A percentile compares a stretch with the other conserved stretches of the same genome.
phyloP scores from a whole-genome alignment of 176 grass and related monocot species.

The Musa itinerans region DNA sequence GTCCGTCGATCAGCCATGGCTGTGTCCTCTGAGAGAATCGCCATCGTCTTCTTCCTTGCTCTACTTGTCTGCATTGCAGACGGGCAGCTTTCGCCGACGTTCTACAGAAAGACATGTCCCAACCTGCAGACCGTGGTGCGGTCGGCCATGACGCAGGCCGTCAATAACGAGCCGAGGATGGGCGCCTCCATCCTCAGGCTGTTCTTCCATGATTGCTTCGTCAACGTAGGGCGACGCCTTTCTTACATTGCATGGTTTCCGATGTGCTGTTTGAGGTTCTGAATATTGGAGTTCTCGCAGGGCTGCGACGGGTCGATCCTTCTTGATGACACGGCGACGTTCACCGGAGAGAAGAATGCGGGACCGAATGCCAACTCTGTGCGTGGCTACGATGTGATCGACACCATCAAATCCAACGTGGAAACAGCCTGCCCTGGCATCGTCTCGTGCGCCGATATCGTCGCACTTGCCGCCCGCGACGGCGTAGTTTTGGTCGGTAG shows the following conservation, averaged over 20 bases:
- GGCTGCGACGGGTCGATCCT: slow-evolving; percentile 78
- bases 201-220: slow-evolving; percentile 67
- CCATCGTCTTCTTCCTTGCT: slow-evolving; percentile 6
- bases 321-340: slow-evolving; percentile 39
- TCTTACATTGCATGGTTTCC: neutral
- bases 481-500: slow-evolving; percentile 6
- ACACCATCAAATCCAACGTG: slow-evolving; percentile 60
- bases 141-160: slow-evolving; percentile 40
- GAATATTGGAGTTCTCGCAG: slow-evolving; percentile 2
- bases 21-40: neutral
- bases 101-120: slow-evolving; percentile 49
- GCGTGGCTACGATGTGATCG: slow-evolving; percentile 71
- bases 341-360: slow-evolving; percentile 63
- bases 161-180: slow-evolving; percentile 48
- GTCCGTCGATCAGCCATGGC: neutral
- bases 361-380: slow-evolving; percentile 56
- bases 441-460: too few relatives aligned
- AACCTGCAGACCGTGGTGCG: slow-evolving; percentile 39
- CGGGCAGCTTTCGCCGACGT: slow-evolving; percentile 44
- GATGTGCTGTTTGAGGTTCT: too few relatives aligned
- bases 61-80: neutral
- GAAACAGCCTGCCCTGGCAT: slow-evolving; percentile 50
- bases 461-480: too few relatives aligned
- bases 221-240: slow-evolving; percentile 16
- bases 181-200: slow-evolving; percentile 53